Conservation (phyloP, 164 flowering plant species). For the Liriodendron chinense region DNA sequence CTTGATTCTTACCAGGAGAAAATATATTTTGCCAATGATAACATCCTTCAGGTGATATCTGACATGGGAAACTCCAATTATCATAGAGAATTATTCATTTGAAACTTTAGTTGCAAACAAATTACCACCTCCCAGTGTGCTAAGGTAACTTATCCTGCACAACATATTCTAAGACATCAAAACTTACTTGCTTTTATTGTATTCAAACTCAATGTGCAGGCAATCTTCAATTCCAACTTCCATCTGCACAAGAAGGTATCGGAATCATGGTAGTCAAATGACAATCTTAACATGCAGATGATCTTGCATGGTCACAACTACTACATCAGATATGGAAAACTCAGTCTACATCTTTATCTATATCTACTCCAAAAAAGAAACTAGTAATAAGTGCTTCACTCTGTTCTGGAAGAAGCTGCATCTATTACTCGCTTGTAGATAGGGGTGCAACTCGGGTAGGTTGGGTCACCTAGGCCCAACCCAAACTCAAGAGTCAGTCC, state of each 20-base stretch:
- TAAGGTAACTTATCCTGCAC: background rate
- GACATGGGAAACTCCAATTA: conserved; percentile 21
- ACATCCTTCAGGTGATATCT: conserved; percentile 97
- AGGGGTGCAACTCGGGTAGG: too few relatives aligned
- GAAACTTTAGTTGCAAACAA: background rate
- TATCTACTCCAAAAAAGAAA: too few relatives aligned
- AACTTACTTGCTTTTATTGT: conserved; percentile 95
- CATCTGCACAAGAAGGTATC: conserved; percentile 53
- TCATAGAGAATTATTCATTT: background rate
- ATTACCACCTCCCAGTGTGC: background rate
- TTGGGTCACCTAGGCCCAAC: too few relatives aligned
- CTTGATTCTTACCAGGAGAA: conserved; percentile 93
- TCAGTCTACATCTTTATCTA: too few relatives aligned
- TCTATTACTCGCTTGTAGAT: too few relatives aligned
- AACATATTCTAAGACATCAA: too few relatives aligned
- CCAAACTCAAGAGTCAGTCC: too few relatives aligned
- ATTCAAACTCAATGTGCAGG: conserved; percentile 93
- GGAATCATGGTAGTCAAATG: conserved; percentile 5
- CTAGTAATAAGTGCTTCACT: too few relatives aligned
- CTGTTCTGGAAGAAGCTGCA: too few relatives aligned
- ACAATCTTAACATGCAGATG: background rate
- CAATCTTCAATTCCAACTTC: conserved; percentile 99
- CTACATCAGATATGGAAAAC: too few relatives aligned
- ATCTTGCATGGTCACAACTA: too few relatives aligned
- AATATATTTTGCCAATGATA: conserved; percentile 87